Evolutionary conservation across 441 rosid genomes (phyloP), one percentile per base, ranked within the genome.

Genomic region (Adansonia grandidieri): DNA sequence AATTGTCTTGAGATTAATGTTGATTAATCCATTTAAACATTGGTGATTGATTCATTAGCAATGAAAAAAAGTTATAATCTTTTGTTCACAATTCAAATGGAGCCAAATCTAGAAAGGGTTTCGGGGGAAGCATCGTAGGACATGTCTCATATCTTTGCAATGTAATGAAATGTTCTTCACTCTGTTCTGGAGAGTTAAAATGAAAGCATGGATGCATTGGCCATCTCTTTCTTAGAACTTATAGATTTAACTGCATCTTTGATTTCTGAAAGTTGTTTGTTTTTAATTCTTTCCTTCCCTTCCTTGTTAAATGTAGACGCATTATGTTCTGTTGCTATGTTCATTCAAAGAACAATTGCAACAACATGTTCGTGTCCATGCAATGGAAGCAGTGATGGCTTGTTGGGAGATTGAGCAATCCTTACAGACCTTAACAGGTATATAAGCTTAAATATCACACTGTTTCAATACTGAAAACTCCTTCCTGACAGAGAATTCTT

Each of bases 331-430:
- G 71, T 84, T 97, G 87, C 93, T 97, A 37, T 97, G 99, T 75
- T 91, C 98, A 2, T 97, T 97, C 74, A 97, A 97, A 91, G 99
- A 97, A 80, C 99, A 95, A 87, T 82, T 97, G 69, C 99, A 97
- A 82, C 98, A 97, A 73, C 99, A 97, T 68, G 99, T 97, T 15
- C 92, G 99, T 71, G 98, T 97, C 69, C 99, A 97, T 85, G 98
- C 98, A 6, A 97, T 97, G 99, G 99, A 97, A 87, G 99, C 99
- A n/a, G 99, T 97, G 37, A 95, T 97, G 98, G 97, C 99, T 60
- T 97, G 99, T 85, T 97, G 99, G 99, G 98, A 95, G 83, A 90
- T 97, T 20, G 98, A 95, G 87, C 99, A 97, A 81, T 92, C 97
- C 76, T 87, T 97, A 44, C 99, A 97, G 81, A 92, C 98, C 87